Percentiles rank a stretch among this genome's conserved stretches.
phyloP scores from a whole-genome alignment of 371 early-diverging fungal genomes.

The Apophysomyces ossiformis region DNA sequence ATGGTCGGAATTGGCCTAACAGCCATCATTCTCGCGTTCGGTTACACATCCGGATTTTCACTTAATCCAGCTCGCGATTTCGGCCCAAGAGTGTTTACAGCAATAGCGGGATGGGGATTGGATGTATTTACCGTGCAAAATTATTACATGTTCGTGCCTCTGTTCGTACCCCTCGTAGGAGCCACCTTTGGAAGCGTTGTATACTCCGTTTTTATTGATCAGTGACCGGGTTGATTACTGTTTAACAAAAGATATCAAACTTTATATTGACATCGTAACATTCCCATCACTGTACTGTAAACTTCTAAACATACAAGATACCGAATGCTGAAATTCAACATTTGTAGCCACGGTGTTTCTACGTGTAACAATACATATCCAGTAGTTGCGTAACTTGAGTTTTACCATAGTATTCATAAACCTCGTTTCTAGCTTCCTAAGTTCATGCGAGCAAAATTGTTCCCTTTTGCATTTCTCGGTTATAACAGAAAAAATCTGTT shows the following conservation, averaged over 20 bases:
- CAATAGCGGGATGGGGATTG: constrained; percentile 77
- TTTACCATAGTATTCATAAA: too few relatives aligned
- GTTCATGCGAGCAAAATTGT: too few relatives aligned
- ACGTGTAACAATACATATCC: too few relatives aligned
- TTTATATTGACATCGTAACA: neutral
- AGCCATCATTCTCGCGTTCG: constrained; percentile 52
- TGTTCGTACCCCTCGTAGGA: constrained; percentile 81
- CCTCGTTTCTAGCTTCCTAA: too few relatives aligned
- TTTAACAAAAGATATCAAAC: neutral
- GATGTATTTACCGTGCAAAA: constrained; percentile 67
- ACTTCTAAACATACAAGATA: too few relatives aligned
- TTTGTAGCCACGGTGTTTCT: too few relatives aligned
- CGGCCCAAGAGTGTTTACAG: constrained; percentile 86
- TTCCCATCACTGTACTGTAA: neutral
- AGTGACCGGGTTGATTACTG: neutral
- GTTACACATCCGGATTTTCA: constrained; percentile 80
- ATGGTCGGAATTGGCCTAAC: constrained; percentile 63
- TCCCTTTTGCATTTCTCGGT: too few relatives aligned
- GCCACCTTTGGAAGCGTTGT: constrained; percentile 69
- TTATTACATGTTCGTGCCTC: constrained; percentile 80
- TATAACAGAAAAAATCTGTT: too few relatives aligned
- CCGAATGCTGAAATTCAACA: too few relatives aligned
- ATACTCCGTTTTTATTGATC: constrained; percentile 66
- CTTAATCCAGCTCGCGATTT: constrained; percentile 92
- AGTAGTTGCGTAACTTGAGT: too few relatives aligned